Conservation (phyloP, 441 rosid species). For the Populus hybrid region DNA sequence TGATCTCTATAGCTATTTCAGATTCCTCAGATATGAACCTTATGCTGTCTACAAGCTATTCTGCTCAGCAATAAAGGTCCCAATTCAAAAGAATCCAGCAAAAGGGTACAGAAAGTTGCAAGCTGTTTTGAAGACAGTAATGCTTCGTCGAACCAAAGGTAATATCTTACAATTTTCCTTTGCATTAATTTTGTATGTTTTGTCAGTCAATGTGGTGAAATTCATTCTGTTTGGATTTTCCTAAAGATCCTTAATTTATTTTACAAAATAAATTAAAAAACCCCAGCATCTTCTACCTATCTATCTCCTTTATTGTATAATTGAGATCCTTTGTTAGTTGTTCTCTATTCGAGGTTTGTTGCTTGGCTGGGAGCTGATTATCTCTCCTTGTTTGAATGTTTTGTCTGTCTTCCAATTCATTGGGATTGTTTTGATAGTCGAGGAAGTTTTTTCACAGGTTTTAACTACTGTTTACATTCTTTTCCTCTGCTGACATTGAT, state of each 20-base stretch:
- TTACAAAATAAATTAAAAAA: conserved; percentile 11
- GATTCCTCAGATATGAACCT: conserved; percentile 89
- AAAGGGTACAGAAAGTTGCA: conserved; percentile 75
- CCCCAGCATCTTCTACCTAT: neutral
- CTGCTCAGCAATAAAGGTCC: conserved; percentile 57
- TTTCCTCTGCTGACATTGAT: neutral
- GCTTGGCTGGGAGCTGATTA: neutral
- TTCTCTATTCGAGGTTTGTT: neutral
- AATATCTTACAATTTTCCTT: conserved; percentile 18
- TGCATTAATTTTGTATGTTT: neutral
- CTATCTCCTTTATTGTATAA: neutral
- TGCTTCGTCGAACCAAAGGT: conserved; percentile 98
- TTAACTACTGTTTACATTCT: neutral
- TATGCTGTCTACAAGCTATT: conserved; percentile 58
- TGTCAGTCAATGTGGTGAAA: neutral
- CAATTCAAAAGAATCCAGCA: conserved; percentile 53
- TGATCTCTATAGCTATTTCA: conserved; percentile 91
- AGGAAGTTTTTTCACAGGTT: neutral
- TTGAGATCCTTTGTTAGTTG: neutral
- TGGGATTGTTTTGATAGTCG: neutral
- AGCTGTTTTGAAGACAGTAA: conserved; percentile 76
- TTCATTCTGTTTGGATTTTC: conserved; percentile 15
- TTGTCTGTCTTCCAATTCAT: neutral
- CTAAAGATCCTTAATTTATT: conserved; percentile 1
- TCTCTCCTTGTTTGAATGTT: neutral